These are phyloP conservation scores for Coleophoma cylindrospora DNA, from an alignment of 2,329 filamentous ascomycete genomes.

Conservation along the genomic window DNA sequence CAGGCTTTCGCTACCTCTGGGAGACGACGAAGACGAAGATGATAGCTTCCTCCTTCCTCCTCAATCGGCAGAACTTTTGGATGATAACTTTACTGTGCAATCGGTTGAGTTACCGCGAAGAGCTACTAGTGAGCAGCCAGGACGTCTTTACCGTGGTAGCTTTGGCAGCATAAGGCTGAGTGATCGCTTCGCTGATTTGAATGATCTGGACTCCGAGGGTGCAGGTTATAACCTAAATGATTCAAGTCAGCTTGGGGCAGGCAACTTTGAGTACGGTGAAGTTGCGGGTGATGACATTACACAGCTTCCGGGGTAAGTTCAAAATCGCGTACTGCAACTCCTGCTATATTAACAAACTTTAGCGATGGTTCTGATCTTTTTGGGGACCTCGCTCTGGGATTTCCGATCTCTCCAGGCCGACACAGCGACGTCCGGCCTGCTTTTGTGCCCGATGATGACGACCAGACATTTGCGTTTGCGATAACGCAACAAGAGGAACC, in stretches of 20 bases:
- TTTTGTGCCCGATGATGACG: slow-evolving; percentile 22
- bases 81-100: slow-evolving; percentile 52
- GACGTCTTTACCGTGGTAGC: slow-evolving; percentile 39
- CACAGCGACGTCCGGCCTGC: slow-evolving; percentile 23
- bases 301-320: slow-evolving; percentile 12
- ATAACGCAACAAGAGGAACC: slow-evolving; percentile 20
- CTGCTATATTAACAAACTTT: slow-evolving; percentile 14
- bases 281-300: slow-evolving; percentile 9
- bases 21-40: slow-evolving; percentile 41
- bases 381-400: slow-evolving; percentile 5
- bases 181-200: slow-evolving; percentile 38
- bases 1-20: slow-evolving; percentile 49
- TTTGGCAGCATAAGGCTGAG: slow-evolving; percentile 49
- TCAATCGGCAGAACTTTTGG: slow-evolving; percentile 46
- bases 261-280: slow-evolving; percentile 15
- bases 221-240: slow-evolving; percentile 15
- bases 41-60: slow-evolving; percentile 45
- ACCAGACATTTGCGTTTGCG: slow-evolving; percentile 25
- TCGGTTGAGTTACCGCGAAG: slow-evolving; percentile 57
- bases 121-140: slow-evolving; percentile 40
- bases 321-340: slow-evolving; percentile 14
- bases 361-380: not conserved
- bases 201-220: slow-evolving; percentile 14
- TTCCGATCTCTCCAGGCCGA: slow-evolving; percentile 13
- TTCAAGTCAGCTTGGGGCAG: slow-evolving; percentile 20